Base-by-base conservation (phyloP, 148 eudicot genomes). In the Polygonum aviculare region DNA sequence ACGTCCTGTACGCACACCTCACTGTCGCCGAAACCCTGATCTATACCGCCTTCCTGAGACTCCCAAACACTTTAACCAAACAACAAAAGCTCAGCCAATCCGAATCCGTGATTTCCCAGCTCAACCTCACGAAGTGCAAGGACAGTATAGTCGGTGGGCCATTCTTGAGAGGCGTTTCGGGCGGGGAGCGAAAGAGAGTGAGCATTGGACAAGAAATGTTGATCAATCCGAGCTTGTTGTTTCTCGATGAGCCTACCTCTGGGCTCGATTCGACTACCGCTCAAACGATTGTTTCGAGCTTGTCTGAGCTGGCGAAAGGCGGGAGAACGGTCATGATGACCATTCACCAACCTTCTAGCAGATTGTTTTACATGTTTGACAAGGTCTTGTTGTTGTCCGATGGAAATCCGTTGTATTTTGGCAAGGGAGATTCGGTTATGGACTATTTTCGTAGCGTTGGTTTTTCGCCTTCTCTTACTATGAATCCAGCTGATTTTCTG, bases 401-500 rank as follows among this genome's bases (percentile, higher is more conserved):
- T 7, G 97, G 97, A 48, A 89, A 84, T 38, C 63, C 86, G 22
- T 38, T 93, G 82, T 93, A 88, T 76, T 90, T 84, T 74, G 97
- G 97, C 4, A 79, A 80, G 41, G 97, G 90, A 21, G 75, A 72
- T 0, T 78, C 84, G 7, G 91, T 82, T 21, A 87, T 93, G 93
- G 86, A 82, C 12, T 93, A 90, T 45, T 93, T 93, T 51, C 49
- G 82, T 3, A 74, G 86, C 15, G 76, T 86, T 10, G 96, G 96
- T 3, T 90, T 77, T 76, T 80, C 82, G 4, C 98, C 98, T 0
- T 74, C 76, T 3, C 81, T 93, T 36, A 80, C 90, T 0, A 88
- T 93, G 98, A 93, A 93, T 71, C 98, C 98, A 44, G 85, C 98
- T 3, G 98, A 93, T 82, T 93, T 93, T 74, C 77, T 93, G 78